These are phyloP conservation scores for Rhipidocladum racemiflorum DNA, from an alignment of 176 grass and related monocot genomes.

Conservation along the genomic window DNA sequence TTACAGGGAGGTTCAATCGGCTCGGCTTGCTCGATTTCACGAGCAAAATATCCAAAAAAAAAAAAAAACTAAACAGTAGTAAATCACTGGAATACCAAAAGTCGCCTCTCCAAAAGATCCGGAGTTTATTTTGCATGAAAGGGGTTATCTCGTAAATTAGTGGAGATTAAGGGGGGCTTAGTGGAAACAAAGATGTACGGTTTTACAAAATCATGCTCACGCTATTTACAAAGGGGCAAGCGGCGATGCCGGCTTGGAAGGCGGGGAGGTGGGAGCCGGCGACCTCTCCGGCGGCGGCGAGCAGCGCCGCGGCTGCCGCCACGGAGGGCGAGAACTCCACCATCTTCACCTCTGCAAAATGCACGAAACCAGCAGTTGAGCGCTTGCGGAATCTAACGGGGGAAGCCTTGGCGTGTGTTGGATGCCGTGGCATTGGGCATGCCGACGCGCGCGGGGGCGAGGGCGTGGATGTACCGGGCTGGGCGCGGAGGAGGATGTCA, in stretches of 20 bases:
- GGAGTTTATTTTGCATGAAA: constrained; percentile 23
- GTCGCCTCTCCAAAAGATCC: constrained; percentile 17
- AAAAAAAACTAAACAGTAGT: too few species aligned
- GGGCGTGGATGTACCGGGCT: constrained; percentile 52
- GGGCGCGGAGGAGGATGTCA: constrained; percentile 53
- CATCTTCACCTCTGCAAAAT: constrained; percentile 71
- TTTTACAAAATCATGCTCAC: constrained; percentile 43
- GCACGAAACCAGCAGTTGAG: not conserved
- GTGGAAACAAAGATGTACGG: not conserved
- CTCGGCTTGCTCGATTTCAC: not conserved
- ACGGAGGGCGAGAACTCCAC: constrained; percentile 74
- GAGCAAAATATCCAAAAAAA: constrained; percentile 16
- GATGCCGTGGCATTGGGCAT: not conserved
- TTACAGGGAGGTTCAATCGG: constrained; percentile 12
- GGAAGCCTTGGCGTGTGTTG: not conserved
- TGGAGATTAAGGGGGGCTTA: constrained; percentile 3
- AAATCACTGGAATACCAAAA: not conserved
- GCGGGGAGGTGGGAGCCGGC: constrained; percentile 45
- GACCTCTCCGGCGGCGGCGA: constrained; percentile 72
- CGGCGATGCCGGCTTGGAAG: constrained; percentile 54
- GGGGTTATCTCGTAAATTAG: not conserved
- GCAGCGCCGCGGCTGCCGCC: constrained; percentile 52
- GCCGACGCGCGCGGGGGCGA: constrained; percentile 23
- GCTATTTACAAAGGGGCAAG: constrained; percentile 89
- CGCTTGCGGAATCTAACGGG: not conserved